A percentile compares a stretch with the other conserved stretches of the same genome.
These are phyloP conservation scores for Quercus alba DNA, from an alignment of 306 rosid species.

Conservation along the genomic window DNA sequence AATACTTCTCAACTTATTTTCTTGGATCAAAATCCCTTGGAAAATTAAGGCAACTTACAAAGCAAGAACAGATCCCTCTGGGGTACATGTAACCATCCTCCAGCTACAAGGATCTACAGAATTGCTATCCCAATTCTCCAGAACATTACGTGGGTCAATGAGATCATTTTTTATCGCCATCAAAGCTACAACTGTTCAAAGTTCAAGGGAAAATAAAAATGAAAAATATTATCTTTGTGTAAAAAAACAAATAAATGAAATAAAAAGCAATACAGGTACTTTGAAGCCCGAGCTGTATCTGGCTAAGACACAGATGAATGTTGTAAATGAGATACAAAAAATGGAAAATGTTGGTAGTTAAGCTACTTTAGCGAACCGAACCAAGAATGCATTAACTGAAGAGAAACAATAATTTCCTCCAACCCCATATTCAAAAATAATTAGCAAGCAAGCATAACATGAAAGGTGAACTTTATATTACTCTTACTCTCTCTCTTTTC, in stretches of 20 bases:
- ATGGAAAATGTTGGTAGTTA: background rate
- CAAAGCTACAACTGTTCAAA: constrained; percentile 78
- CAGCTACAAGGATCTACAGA: constrained; percentile 99
- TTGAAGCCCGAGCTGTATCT: background rate
- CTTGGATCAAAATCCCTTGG: background rate
- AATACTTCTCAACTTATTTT: constrained; percentile 2
- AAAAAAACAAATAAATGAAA: background rate
- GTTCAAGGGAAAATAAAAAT: background rate
- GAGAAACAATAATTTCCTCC: background rate
- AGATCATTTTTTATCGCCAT: constrained; percentile 71
- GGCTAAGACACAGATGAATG: background rate
- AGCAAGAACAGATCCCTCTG: constrained; percentile 88
- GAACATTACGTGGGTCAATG: constrained; percentile 82
- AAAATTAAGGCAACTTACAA: constrained; percentile 47
- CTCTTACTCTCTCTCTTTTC: background rate
- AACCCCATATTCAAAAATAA: background rate
- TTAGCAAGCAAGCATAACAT: background rate
- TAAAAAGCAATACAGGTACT: background rate
- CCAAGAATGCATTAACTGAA: background rate
- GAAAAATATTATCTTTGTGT: background rate
- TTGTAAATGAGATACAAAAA: background rate
- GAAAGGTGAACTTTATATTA: background rate
- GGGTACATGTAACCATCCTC: constrained; percentile 93
- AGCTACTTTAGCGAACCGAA: background rate
- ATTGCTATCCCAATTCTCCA: constrained; percentile 90